Conservation (phyloP, 805 yeast genomes). For the Barnettozyma wickerhamii region DNA sequence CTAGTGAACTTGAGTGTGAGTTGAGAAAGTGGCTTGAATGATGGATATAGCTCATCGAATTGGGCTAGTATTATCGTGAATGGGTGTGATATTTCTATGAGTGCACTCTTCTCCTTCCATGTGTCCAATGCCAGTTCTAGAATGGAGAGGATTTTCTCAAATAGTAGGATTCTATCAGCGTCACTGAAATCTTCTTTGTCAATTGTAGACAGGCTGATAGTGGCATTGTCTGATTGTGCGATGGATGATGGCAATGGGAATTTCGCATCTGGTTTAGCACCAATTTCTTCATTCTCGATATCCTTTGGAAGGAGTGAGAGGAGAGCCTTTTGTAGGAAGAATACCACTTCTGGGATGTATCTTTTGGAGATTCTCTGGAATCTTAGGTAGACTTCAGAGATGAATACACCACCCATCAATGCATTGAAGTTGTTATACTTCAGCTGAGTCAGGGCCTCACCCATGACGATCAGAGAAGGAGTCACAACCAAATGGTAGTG, state of each 20-base stretch:
- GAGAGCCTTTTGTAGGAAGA: slow-evolving; percentile 51
- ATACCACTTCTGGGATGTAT: slow-evolving; percentile 71
- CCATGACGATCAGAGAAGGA: slow-evolving; percentile 70
- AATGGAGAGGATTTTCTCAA: slow-evolving; percentile 28
- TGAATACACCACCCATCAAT: slow-evolving; percentile 56
- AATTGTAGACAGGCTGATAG: slow-evolving; percentile 19
- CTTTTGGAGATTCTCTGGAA: slow-evolving; percentile 83
- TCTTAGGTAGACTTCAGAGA: slow-evolving; percentile 59
- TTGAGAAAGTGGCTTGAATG: slow-evolving; percentile 29
- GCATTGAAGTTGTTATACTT: slow-evolving; percentile 36
- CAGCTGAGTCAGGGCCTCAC: slow-evolving; percentile 60
- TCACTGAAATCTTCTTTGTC: slow-evolving; percentile 27
- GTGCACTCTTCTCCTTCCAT: slow-evolving; percentile 63
- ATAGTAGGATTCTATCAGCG: slow-evolving; percentile 18
- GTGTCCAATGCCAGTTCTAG: slow-evolving; percentile 31
- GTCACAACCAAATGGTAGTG: slow-evolving; percentile 90
- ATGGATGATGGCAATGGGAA: slow-evolving; percentile 19
- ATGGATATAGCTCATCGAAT: slow-evolving; percentile 33
- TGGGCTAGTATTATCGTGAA: slow-evolving; percentile 40
- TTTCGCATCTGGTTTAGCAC: slow-evolving; percentile 18
- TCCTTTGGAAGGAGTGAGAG: slow-evolving; percentile 39
- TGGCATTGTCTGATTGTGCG: slow-evolving; percentile 4
- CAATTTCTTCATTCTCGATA: slow-evolving; percentile 8
- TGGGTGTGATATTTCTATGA: slow-evolving; percentile 53
- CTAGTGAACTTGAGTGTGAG: slow-evolving; percentile 43